Evolutionary conservation across 2,329 filamentous ascomycete species (phyloP).

Genomic region (Thielaviopsis ethacetica): DNA sequence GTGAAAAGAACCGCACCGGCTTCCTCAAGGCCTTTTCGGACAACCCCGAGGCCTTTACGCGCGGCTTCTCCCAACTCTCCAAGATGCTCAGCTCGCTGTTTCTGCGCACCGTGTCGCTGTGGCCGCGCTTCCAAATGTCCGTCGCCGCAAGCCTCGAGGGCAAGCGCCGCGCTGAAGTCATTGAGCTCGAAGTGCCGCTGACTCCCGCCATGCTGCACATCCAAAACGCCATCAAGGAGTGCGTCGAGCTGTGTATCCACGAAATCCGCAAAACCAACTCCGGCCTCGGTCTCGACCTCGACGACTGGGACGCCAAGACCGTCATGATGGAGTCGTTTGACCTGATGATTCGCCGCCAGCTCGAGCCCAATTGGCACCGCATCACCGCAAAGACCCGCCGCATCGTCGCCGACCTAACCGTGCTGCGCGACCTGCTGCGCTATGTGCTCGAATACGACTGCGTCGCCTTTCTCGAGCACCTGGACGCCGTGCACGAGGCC

Average conservation of each 20-base stretch:
- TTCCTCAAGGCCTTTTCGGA: conserved; percentile 96
- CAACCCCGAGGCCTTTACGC: conserved; percentile 76
- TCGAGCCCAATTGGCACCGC: conserved; percentile 94
- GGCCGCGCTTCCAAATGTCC: conserved; percentile 83
- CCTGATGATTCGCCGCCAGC: conserved; percentile 66
- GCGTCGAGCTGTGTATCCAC: conserved; percentile 84
- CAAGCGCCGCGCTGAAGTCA: conserved; percentile 85
- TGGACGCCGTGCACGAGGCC: conserved; percentile 85
- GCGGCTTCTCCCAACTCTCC: conserved; percentile 72
- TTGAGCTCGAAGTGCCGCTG: conserved; percentile 93
- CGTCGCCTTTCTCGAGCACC: conserved; percentile 78
- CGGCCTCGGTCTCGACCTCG: conserved; percentile 62
- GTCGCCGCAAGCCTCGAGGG: conserved; percentile 84
- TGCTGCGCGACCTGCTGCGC: conserved; percentile 69
- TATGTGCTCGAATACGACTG: conserved; percentile 73
- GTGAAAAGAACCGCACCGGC: conserved; percentile 84
- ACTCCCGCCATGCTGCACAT: conserved; percentile 86
- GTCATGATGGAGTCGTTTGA: conserved; percentile 89
- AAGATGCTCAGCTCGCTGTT: conserved; percentile 90
- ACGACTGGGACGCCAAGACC: conserved; percentile 91
- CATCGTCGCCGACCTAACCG: conserved; percentile 76
- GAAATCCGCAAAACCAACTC: conserved; percentile 85
- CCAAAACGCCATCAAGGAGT: conserved; percentile 87
- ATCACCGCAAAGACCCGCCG: conserved; percentile 90
- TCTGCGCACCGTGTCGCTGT: conserved; percentile 71